Base-by-base conservation (phyloP, 2,329 filamentous ascomycete genomes). In the Ophiostoma angusticollis region DNA sequence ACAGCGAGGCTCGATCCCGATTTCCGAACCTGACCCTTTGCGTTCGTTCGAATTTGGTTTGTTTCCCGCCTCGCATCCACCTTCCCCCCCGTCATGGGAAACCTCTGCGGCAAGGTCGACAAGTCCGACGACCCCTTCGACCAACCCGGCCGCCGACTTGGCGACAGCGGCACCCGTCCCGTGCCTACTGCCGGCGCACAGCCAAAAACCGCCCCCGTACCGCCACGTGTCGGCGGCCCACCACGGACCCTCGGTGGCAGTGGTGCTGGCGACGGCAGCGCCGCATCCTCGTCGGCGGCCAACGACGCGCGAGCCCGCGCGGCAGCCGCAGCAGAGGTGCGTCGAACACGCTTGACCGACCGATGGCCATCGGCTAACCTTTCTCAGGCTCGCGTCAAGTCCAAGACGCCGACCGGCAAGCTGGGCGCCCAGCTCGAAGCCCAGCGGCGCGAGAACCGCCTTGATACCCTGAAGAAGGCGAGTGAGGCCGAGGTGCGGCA, bases 321-420 rank as follows among this genome's bases (percentile, higher is more conserved):
- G 4, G 85, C 84, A 0, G 72, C 75, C 47, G 87, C 86, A 37
- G 87, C 87, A 44, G 83, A 93, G 78, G 86, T 93, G 58, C 55
- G 75, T n/a, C n/a, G n/a, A n/a, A n/a, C n/a, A n/a, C n/a, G n/a
- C n/a, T n/a, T n/a, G n/a, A n/a, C n/a, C n/a, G n/a, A n/a, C n/a
- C n/a, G n/a, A n/a, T n/a, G n/a, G n/a, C n/a, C n/a, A n/a, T n/a
- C n/a, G n/a, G n/a, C n/a, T n/a, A n/a, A n/a, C n/a, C n/a, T n/a
- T n/a, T 12, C 5, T 14, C 36, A 44, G 37, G 35, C 30, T 29
- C 42, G 43, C 24, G 55, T 67, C 33, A 61, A 58, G 4, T 43
- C 49, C 43, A 75, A 64, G 58, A 61, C 62, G 58, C 61, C 62
- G 33, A 74, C 75, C 50, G 78, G 83, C 13, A 87, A 85, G 54